Percentiles rank a stretch among this genome's conserved stretches.
Evolutionary conservation across 2,329 filamentous ascomycete genomes (phyloP).

Genomic region (Botrytis sinoallii): DNA sequence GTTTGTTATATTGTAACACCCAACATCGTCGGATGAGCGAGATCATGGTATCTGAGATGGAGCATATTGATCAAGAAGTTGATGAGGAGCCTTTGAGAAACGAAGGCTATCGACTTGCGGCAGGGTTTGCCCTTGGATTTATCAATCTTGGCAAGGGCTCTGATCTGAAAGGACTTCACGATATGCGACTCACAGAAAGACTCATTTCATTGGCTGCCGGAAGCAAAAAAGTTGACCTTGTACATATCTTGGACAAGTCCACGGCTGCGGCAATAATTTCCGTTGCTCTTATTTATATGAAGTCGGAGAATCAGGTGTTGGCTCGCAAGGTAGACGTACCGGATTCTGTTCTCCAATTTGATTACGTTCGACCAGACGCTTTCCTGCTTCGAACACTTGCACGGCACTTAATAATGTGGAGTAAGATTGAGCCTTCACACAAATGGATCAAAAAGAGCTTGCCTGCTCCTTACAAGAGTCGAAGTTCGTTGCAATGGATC

Average conservation of each 20-base stretch:
- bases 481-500: constrained; percentile 58
- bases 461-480: constrained; percentile 63
- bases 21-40: constrained; percentile 98
- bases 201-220: constrained; percentile 81
- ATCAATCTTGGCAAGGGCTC: constrained; percentile 93
- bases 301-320: constrained; percentile 82
- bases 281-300: constrained; percentile 92
- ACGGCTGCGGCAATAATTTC: constrained; percentile 92
- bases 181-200: constrained; percentile 90
- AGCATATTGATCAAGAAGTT: constrained; percentile 74
- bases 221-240: constrained; percentile 85
- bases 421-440: constrained; percentile 68
- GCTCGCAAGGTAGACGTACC: constrained; percentile 92
- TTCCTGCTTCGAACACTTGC: constrained; percentile 86
- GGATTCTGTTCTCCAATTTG: constrained; percentile 84
- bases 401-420: constrained; percentile 91
- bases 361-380: constrained; percentile 91
- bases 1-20: constrained; percentile 87
- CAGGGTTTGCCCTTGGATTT: constrained; percentile 87
- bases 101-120: constrained; percentile 93
- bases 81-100: constrained; percentile 84
- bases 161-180: constrained; percentile 82
- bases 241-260: constrained; percentile 89
- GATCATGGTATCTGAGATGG: constrained; percentile 96
- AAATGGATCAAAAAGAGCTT: constrained; percentile 75